Base-by-base conservation (phyloP, 129 eudicot genomes). In the Centella asiatica region DNA sequence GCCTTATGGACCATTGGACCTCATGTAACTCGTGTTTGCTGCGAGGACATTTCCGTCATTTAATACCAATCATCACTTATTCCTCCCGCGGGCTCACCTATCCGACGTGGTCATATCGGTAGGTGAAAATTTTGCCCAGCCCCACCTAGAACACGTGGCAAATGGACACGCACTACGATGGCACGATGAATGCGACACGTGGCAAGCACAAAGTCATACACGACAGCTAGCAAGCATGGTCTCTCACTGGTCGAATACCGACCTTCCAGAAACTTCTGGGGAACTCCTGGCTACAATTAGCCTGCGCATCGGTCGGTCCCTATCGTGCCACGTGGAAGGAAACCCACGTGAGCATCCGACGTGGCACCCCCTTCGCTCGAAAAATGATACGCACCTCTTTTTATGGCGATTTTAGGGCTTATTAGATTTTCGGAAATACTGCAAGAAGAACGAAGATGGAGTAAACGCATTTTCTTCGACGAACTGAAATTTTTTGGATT, bases 211-310 rank as follows among this genome's bases (percentile, higher is more conserved):
- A 20, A 57, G 15, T 31, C 69, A 66, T 65, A 71, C 72, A 50
- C 67, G 37, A 37, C n/a, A 24, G 56, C 76, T 65, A 33, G 56
- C 57, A 32, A 61, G 37, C 71, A 17, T 23, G 56, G 26, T 33
- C 39, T 54, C 4, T 1, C 66, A 33, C 57, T 4, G 42, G 22
- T 28, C 1, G 7, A 45, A 9, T 52, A 51, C 76, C 72, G 78
- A 42, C 86, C 81, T 89, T 85, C 95, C 73, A 78, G 97, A 85
- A 89, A 67, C 80, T 89, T 85, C 97, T 37, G 11, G 13, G 5
- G 13, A 75, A 82, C 66, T 82, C 74, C 73, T 82, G 97, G 97
- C 78, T 66, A 27, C 57, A 67, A 89, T 69, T 74, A 31, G 33
- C 76, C 74, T 17, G 59, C 19, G 25, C 29, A 82, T 72, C 85